A percentile compares a stretch with the other conserved stretches of the same genome.
Conservation (phyloP, 352 stramenopile species). For the Pythium angustatum region DNA sequence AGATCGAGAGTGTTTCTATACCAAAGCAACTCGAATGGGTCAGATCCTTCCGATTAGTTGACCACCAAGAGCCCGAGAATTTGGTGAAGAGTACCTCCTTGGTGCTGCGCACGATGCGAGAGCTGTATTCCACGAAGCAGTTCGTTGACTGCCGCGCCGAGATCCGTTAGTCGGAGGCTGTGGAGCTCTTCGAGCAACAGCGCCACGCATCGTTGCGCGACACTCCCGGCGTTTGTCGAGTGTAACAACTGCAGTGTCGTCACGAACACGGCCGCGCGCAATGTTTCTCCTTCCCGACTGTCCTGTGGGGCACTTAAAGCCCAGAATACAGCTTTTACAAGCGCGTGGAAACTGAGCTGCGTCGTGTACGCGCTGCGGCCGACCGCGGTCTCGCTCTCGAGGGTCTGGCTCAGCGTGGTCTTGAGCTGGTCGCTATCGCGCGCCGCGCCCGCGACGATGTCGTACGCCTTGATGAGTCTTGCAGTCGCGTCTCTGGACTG, state of each 20-base stretch:
- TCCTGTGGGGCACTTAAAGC: constrained; percentile 26
- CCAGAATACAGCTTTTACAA: constrained; percentile 46
- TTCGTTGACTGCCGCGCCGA: constrained; percentile 35
- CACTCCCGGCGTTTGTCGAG: constrained; percentile 26
- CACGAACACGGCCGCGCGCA: constrained; percentile 31
- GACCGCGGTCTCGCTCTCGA: constrained; percentile 25
- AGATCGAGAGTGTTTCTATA: constrained; percentile 35
- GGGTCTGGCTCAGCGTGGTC: constrained; percentile 22
- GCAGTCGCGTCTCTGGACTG: neutral
- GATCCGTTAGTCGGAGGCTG: constrained; percentile 31
- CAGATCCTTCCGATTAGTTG: neutral
- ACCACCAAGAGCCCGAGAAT: neutral
- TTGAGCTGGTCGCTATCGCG: constrained; percentile 34
- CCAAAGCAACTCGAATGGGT: neutral
- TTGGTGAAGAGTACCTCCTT: constrained; percentile 20
- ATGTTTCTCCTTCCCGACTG: constrained; percentile 25
- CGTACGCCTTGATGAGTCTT: constrained; percentile 7
- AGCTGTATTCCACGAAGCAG: constrained; percentile 34
- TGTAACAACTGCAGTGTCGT: constrained; percentile 35
- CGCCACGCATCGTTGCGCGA: constrained; percentile 25
- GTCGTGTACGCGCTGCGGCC: constrained; percentile 39
- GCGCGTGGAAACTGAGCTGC: constrained; percentile 31
- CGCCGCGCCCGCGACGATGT: constrained; percentile 22
- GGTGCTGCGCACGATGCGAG: constrained; percentile 32
- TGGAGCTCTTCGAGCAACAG: constrained; percentile 43